A percentile compares a stretch with the other conserved stretches of the same genome.
Evolutionary conservation across 768 basidiomycete species (phyloP).

Genomic region (Pluteus cervinus): DNA sequence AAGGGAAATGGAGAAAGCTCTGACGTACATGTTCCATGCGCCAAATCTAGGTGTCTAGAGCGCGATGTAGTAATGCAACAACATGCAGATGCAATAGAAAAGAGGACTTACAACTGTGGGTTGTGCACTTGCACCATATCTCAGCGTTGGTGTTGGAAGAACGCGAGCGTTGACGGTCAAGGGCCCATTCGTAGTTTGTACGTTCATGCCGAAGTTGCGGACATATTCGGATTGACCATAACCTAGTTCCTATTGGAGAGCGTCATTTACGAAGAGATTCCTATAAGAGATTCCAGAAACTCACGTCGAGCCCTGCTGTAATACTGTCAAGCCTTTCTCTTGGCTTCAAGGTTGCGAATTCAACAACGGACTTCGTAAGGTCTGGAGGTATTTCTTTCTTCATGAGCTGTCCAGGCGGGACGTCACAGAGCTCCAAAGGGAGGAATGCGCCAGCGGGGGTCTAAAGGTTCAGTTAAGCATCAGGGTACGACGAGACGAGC

Average conservation of each 20-base stretch:
- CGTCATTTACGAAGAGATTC: background rate
- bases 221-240: constrained; percentile 76
- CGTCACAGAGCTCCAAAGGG: constrained; percentile 62
- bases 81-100: constrained; percentile 41
- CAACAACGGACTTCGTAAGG: constrained; percentile 54
- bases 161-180: constrained; percentile 57
- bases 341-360: constrained; percentile 64
- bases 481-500: no score
- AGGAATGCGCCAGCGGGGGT: constrained; percentile 52
- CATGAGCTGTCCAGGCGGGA: constrained; percentile 64
- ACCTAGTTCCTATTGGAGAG: constrained; percentile 37
- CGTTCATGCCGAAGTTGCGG: constrained; percentile 64
- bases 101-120: constrained; percentile 43
- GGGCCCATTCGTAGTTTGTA: constrained; percentile 44
- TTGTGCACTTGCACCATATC: constrained; percentile 57
- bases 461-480: no score
- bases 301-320: constrained; percentile 44
- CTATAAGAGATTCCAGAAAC: constrained; percentile 3
- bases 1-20: constrained; percentile 11
- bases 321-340: constrained; percentile 52
- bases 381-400: constrained; percentile 66
- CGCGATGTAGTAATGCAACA: constrained; percentile 18
- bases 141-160: constrained; percentile 55
- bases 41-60: constrained; percentile 55
- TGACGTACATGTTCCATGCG: constrained; percentile 80